Evolutionary conservation across 2,329 filamentous ascomycete genomes (phyloP), one percentile per base, ranked within the genome.

Genomic region (Leptographium flavum): DNA sequence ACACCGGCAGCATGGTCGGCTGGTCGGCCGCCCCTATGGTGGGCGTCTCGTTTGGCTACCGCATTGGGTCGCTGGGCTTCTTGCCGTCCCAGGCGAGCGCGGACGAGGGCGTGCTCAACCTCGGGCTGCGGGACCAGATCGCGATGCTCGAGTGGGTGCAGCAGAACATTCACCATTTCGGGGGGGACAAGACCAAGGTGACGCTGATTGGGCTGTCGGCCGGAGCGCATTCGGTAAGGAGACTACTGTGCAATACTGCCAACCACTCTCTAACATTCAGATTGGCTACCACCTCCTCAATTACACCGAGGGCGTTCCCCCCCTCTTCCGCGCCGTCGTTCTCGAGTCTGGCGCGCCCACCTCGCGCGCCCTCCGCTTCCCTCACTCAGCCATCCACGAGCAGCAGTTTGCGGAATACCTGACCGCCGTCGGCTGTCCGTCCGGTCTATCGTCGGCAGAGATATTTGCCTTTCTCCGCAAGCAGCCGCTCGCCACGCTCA

Each of bases 61-160:
- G 75, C 7, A 64, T 79, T 35, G 68, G 69, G 7, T 70, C 70
- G 4, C 65, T 80, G 54, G 79, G 79, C 0, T 81, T 83, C 54
- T 54, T 81, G 19, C 66, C 67, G 23, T 76, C 59, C 45, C 57
- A 52, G 14, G 55, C 74, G 47, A 64, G 69, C 47, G 21, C 25
- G 17, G 19, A 45, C 15, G 43, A 40, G 21, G 43, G 43, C 2
- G 22, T 23, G 4, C 19, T 45, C 13, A 80, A 80, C 50, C 53
- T 71, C 14, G 76, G 76, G 0, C 55, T 76, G 3, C 62, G 63
- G 43, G 74, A 77, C 49, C 72, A 76, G 53, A 60, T 65, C 1
- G 47, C 67, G 0, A 57, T 68, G 9, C 57, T 76, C n/a, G 58
- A 67, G 25, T 76, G 73, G 73, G 65, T 76, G 2, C 63, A 68